These are phyloP conservation scores for Trypanosoma mega DNA, from an alignment of 208 protist species.

Conservation along the genomic window DNA sequence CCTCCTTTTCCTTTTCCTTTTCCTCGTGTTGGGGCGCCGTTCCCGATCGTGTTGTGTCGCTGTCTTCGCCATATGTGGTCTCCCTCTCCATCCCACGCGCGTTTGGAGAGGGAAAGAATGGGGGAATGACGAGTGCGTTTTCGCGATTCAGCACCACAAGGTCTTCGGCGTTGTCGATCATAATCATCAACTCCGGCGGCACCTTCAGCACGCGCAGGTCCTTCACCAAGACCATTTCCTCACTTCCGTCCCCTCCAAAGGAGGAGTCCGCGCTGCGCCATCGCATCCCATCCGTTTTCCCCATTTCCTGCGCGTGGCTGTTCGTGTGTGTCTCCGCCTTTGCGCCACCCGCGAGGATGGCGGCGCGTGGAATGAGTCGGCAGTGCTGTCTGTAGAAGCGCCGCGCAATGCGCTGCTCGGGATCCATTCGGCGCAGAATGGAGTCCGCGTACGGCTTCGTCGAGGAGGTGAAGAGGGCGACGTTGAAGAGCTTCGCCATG, in stretches of 20 bases:
- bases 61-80: too few species aligned
- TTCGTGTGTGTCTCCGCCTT: not conserved
- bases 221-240: constrained; percentile 62
- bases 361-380: constrained; percentile 47
- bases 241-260: constrained; percentile 48
- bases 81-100: too few species aligned
- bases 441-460: constrained; percentile 88
- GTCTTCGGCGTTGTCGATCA: constrained; percentile 87
- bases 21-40: constrained; percentile 12
- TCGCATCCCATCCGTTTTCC: not conserved
- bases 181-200: constrained; percentile 77
- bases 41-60: too few species aligned
- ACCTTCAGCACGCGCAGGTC: constrained; percentile 83
- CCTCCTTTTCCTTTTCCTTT: not conserved
- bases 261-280: constrained; percentile 6
- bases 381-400: constrained; percentile 86
- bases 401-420: constrained; percentile 53
- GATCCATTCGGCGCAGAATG: constrained; percentile 82
- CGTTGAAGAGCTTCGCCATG: constrained; percentile 73
- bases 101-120: constrained; percentile 63
- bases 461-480: constrained; percentile 88
- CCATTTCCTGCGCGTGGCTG: not conserved
- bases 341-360: constrained; percentile 13
- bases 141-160: constrained; percentile 75
- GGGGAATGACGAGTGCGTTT: constrained; percentile 76